Evolutionary conservation across 2,329 filamentous ascomycete species (phyloP).

Genomic region (Graphiopsis chlorocephala): DNA sequence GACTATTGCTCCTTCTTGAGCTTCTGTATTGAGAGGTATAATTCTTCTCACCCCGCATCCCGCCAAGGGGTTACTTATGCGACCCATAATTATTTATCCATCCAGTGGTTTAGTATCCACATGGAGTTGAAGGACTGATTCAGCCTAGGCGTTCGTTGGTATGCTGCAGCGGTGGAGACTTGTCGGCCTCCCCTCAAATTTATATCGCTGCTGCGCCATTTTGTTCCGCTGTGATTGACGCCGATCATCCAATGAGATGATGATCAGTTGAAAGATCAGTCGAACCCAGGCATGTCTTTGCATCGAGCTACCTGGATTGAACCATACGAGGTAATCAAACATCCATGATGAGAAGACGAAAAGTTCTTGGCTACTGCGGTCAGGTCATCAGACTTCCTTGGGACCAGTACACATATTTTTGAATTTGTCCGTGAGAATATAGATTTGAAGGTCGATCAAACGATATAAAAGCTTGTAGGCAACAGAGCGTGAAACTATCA

Average conservation of each 20-base stretch:
- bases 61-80: neutral
- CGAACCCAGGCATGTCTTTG: neutral
- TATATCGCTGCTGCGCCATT: neutral
- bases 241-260: neutral
- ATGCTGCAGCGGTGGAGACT: neutral
- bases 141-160: neutral
- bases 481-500: neutral
- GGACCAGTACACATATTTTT: neutral
- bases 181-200: neutral
- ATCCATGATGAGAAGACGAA: neutral
- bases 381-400: neutral
- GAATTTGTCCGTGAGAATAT: neutral
- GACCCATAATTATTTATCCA: conserved; percentile 1
- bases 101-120: neutral
- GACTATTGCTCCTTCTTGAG: neutral
- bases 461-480: neutral
- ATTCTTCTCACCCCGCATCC: neutral
- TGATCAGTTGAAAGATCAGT: neutral
- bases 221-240: neutral
- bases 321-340: neutral
- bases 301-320: neutral
- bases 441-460: neutral
- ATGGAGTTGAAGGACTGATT: neutral
- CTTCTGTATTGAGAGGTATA: too few relatives aligned
- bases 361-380: neutral